A percentile compares a stretch with the other conserved stretches of the same genome.
Conservation (phyloP, 331 rosid species). For the Arachis monticola region DNA sequence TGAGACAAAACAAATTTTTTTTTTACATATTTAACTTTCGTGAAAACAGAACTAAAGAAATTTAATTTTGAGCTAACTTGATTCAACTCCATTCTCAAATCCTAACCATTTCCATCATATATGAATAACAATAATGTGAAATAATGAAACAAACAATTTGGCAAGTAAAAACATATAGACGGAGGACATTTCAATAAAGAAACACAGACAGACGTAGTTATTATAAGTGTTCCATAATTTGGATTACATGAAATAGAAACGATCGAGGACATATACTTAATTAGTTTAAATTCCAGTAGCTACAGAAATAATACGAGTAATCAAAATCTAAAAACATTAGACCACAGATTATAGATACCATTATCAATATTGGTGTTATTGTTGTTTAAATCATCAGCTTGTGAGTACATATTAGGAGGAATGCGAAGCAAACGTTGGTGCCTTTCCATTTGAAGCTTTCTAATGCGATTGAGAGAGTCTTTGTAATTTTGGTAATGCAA, state of each 20-base stretch:
- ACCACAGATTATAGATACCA: not conserved
- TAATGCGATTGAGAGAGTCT: not conserved
- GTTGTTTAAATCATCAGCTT: not conserved
- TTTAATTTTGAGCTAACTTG: too few relatives aligned
- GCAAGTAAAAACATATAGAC: too few relatives aligned
- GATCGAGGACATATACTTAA: not conserved
- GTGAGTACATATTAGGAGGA: constrained; percentile 24
- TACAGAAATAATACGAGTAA: not conserved
- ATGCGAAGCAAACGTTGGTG: constrained; percentile 31
- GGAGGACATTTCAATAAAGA: too few relatives aligned
- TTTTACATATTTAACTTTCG: too few relatives aligned
- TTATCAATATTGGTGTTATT: not conserved
- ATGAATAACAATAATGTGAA: too few relatives aligned
- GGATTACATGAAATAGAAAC: not conserved
- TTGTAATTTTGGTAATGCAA: not conserved
- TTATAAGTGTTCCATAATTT: not conserved
- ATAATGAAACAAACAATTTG: too few relatives aligned
- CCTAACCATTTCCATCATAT: too few relatives aligned
- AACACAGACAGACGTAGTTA: too few relatives aligned
- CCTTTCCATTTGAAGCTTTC: constrained; percentile 36
- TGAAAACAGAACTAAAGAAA: too few relatives aligned
- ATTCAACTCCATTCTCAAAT: too few relatives aligned
- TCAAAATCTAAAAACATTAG: not conserved
- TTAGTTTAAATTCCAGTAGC: not conserved
- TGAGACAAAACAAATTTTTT: too few relatives aligned